A percentile compares a stretch with the other conserved stretches of the same genome.
Conservation (phyloP, 768 basidiomycete species). For the Arthromyces matolae region DNA sequence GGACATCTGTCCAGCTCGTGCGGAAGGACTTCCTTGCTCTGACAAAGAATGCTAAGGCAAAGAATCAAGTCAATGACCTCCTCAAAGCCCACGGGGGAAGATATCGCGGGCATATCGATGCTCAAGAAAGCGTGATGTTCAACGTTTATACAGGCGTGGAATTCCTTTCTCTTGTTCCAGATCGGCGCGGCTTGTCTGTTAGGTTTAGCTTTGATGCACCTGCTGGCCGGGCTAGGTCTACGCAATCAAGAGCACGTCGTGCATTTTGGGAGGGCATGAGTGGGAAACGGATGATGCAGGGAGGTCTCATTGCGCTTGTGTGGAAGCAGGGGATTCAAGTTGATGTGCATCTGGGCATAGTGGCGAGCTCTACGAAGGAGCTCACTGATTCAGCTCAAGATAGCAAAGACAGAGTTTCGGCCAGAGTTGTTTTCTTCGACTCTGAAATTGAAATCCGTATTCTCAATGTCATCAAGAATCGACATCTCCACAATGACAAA, state of each 20-base stretch:
- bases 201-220: conserved; percentile 49
- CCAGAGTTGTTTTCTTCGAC: conserved; percentile 65
- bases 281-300: conserved; percentile 55
- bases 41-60: conserved; percentile 2
- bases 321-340: conserved; percentile 33
- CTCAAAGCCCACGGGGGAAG: conserved; percentile 53
- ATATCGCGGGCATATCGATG: conserved; percentile 42
- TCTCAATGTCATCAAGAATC: conserved; percentile 25
- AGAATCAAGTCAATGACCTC: conserved; percentile 44
- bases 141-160: conserved; percentile 55
- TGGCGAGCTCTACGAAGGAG: conserved; percentile 41
- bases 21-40: conserved; percentile 37
- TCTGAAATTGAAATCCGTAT: conserved; percentile 48
- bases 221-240: conserved; percentile 48
- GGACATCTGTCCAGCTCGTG: conserved; percentile 47
- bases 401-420: conserved; percentile 30
- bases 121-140: conserved; percentile 52
- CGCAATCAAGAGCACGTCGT: conserved; percentile 33
- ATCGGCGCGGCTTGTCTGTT: conserved; percentile 49
- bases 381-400: conserved; percentile 40
- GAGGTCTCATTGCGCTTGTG: conserved; percentile 61
- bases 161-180: conserved; percentile 45
- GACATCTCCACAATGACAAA: conserved; percentile 15
- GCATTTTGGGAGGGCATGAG: conserved; percentile 61
- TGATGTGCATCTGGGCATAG: conserved; percentile 52